phyloP scores from a whole-genome alignment of 805 yeast species.

The Candida schatavii region DNA sequence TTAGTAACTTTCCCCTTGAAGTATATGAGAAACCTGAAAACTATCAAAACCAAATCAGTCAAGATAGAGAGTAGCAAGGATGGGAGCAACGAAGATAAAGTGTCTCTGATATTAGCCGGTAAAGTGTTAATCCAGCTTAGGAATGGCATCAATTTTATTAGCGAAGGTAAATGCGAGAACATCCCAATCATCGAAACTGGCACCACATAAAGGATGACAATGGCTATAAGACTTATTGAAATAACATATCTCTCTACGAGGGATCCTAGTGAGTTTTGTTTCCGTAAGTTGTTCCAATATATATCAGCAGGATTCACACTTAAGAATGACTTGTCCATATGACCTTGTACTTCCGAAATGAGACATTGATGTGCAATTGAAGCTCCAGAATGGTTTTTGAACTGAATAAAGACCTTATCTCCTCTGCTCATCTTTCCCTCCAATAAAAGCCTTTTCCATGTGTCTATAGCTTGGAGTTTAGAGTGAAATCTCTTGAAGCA shows the following conservation, averaged over 20 bases:
- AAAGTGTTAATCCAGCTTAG: slow-evolving; percentile 51
- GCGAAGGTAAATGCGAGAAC: slow-evolving; percentile 67
- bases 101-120: slow-evolving; percentile 52
- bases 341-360: slow-evolving; percentile 41
- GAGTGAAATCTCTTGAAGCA: slow-evolving; percentile 18
- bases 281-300: slow-evolving; percentile 62
- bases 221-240: slow-evolving; percentile 40
- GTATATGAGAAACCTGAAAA: slow-evolving; percentile 53
- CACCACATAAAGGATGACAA: slow-evolving; percentile 65
- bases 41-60: slow-evolving; percentile 58
- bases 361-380: slow-evolving; percentile 62
- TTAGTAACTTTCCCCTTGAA: slow-evolving; percentile 62
- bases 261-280: slow-evolving; percentile 33
- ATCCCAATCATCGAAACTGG: slow-evolving; percentile 83
- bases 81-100: slow-evolving; percentile 64
- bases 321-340: slow-evolving; percentile 41
- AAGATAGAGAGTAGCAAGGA: slow-evolving; percentile 61
- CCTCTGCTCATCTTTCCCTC: slow-evolving; percentile 20
- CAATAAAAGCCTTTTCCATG: slow-evolving; percentile 14
- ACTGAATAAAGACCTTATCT: slow-evolving; percentile 60
- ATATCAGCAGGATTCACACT: slow-evolving; percentile 67
- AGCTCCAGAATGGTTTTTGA: slow-evolving; percentile 54
- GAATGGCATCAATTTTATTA: slow-evolving; percentile 60
- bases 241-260: slow-evolving; percentile 43
- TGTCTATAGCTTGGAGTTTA: slow-evolving; percentile 16